Evolutionary conservation across 2,329 filamentous ascomycete species (phyloP), one percentile per base, ranked within the genome.

Genomic region (Metarhizium rileyi): DNA sequence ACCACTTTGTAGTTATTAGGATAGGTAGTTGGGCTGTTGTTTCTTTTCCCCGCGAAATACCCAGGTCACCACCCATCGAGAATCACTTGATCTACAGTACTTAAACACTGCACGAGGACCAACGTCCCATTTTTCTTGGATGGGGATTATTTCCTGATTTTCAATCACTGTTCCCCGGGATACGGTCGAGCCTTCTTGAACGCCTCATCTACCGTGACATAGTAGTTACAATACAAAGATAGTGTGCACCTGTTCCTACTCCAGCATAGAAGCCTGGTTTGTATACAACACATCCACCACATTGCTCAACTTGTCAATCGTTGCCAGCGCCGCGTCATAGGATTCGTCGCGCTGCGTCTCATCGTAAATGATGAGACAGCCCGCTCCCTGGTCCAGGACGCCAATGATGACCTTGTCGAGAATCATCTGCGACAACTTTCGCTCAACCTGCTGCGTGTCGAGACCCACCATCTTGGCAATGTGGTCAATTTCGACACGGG

Each of bases 341-440:
- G 87, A 85, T 71, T 91, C 84, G 66, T 98, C 93, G 56, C 90
- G 81, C 66, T 94, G 85, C 14, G 87, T 88, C 79, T 98, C 93
- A 63, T 98, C 93, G 63, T 85, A 98, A 60, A 98, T 89, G 68
- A 96, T 95, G 66, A 98, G 77, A 68, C 94, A 97, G 36, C 91
- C 91, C n/a, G 90, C 88, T 46, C 93, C 93, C 71, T 98, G 93
- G 67, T 98, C 93, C 59, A 98, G 73, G 50, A 98, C 93, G 52
- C 94, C 93, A 59, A 96, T 89, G 64, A 98, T 97, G 62, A 97
- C 89, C 77, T 96, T 96, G 74, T 98, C 93, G 52, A 98, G 78
- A 63, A 98, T 98, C 94, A 98, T 98, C 77, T 98, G 94, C 43
- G 88, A 94, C 55, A 98, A 78, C 78, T 98, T 98, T 61, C 90